Percentiles rank a stretch among this genome's conserved stretches.
Evolutionary conservation across 2,329 filamentous ascomycete genomes (phyloP).

Genomic region (Colletotrichum sp.): DNA sequence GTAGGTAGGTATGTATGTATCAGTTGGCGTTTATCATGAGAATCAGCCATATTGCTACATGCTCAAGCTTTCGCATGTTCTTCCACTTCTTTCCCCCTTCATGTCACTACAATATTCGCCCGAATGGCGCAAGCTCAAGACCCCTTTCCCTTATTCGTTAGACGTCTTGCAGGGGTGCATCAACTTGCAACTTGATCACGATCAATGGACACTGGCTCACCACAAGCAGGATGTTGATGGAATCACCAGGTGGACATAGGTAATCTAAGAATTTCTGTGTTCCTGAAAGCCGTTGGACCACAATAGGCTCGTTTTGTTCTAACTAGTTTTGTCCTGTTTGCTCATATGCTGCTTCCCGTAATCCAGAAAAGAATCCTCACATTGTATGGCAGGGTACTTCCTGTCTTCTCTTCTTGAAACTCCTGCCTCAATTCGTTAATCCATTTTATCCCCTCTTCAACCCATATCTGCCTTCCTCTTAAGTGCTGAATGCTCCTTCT

Average conservation of each 20-base stretch:
- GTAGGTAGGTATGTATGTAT: neutral
- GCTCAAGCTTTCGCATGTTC: neutral
- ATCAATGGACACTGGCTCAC: neutral
- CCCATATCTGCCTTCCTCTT: neutral
- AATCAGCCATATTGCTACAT: neutral
- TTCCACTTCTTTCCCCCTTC: neutral
- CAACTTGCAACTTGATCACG: neutral
- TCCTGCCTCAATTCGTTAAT: neutral
- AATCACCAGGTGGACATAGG: neutral
- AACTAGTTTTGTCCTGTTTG: neutral
- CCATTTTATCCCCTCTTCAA: neutral
- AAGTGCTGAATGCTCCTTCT: neutral
- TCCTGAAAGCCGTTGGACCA: neutral
- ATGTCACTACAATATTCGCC: neutral
- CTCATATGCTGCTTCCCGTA: neutral
- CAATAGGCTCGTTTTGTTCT: neutral
- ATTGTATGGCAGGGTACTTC: neutral
- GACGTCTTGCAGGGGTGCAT: neutral
- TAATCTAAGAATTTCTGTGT: neutral
- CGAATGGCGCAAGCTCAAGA: neutral
- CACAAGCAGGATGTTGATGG: neutral
- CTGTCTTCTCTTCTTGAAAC: neutral
- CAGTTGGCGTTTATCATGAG: neutral
- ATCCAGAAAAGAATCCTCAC: neutral
- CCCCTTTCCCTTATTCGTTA: neutral